Evolutionary conservation across 495 filamentous ascomycete genomes (phyloP).

Genomic region (Aspergillus sclerotiicarbonarius): DNA sequence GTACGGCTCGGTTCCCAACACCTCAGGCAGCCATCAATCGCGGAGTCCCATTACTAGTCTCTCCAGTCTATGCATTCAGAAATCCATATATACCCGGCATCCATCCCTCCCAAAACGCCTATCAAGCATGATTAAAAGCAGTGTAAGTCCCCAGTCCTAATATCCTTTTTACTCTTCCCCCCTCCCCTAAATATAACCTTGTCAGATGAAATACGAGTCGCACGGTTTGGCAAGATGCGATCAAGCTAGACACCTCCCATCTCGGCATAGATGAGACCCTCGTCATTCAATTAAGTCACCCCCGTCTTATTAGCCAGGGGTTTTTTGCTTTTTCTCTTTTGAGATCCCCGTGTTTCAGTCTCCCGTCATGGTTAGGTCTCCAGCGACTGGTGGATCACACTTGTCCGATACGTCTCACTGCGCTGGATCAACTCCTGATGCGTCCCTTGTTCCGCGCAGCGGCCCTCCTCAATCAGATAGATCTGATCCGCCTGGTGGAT

Average conservation of each 20-base stretch:
- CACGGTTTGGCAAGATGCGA: no score
- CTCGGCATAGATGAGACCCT: no score
- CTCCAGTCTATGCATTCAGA: not conserved
- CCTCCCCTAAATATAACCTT: not conserved
- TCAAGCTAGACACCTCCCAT: no score
- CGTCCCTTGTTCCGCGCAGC: slow-evolving; percentile 63
- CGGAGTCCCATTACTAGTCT: not conserved
- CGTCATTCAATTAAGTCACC: no score
- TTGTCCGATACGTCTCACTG: slow-evolving; percentile 56
- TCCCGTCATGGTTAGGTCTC: slow-evolving; percentile 6
- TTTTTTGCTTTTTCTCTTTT: no score
- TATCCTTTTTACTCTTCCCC: not conserved
- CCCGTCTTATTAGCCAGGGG: no score
- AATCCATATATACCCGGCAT: not conserved
- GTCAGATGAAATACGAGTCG: no score
- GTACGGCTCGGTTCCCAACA: not conserved
- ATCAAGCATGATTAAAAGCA: not conserved
- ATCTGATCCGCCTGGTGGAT: slow-evolving; percentile 74
- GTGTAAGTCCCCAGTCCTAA: not conserved
- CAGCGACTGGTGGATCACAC: slow-evolving; percentile 40
- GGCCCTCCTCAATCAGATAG: slow-evolving; percentile 67
- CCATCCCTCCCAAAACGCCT: not conserved
- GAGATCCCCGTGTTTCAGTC: not conserved
- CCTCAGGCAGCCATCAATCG: slow-evolving; percentile 1
- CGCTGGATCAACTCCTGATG: slow-evolving; percentile 63